Evolutionary conservation across 1,284 basidiomycete species (phyloP).

Genomic region (Puccinia hordei): DNA sequence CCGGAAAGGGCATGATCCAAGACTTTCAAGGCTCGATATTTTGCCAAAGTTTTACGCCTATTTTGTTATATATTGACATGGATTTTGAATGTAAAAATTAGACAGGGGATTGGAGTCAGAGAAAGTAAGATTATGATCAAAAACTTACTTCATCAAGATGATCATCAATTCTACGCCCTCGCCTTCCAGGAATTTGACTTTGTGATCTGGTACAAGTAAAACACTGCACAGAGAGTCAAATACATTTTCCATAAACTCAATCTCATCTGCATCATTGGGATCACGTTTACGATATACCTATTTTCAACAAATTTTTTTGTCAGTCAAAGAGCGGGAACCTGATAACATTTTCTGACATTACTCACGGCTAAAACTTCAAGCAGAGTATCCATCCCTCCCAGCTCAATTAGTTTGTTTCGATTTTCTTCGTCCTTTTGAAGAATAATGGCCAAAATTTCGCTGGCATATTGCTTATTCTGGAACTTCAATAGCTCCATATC

Average conservation of each 20-base stretch:
- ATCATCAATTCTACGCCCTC: conserved; percentile 97
- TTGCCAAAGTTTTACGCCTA: conserved; percentile 79
- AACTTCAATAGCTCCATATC: conserved; percentile 51
- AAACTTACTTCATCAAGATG: conserved; percentile 82
- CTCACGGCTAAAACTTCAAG: conserved; percentile 50
- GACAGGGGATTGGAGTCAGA: background rate
- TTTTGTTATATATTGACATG: background rate
- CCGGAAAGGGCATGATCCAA: conserved; percentile 88
- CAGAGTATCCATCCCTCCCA: conserved; percentile 39
- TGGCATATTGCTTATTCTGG: conserved; percentile 61
- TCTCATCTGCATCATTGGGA: conserved; percentile 81
- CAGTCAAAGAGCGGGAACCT: background rate
- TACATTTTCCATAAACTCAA: conserved; percentile 95
- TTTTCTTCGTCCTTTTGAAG: conserved; percentile 64
- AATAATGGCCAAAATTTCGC: conserved; percentile 76
- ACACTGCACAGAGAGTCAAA: conserved; percentile 87
- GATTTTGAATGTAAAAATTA: background rate
- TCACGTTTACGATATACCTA: conserved; percentile 83
- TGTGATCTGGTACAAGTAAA: conserved; percentile 69
- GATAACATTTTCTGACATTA: background rate
- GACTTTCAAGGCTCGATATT: conserved; percentile 80
- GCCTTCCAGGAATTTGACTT: conserved; percentile 77
- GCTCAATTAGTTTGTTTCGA: conserved; percentile 14
- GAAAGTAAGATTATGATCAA: conserved; percentile 48
- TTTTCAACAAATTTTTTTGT: conserved; percentile 14